A percentile compares a stretch with the other conserved stretches of the same genome.
Conservation (phyloP, 768 basidiomycete genomes). For the Tylopilus felleus region DNA sequence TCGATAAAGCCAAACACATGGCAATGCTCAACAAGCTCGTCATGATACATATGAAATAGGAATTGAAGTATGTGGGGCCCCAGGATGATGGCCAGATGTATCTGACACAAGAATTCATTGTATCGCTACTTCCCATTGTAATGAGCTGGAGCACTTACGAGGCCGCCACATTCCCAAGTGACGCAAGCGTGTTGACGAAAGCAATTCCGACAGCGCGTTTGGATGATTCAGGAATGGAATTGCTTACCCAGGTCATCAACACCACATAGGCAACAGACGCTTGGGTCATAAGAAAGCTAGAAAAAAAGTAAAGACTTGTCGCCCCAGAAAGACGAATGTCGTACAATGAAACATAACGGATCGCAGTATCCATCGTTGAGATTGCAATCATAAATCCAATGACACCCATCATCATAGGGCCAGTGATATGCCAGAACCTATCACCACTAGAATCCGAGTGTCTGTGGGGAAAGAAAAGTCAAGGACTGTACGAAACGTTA, state of each 20-base stretch:
- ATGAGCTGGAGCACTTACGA: conserved; percentile 47
- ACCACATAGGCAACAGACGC: conserved; percentile 67
- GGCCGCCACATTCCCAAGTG: conserved; percentile 78
- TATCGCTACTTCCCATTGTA: background rate
- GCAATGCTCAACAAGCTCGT: conserved; percentile 47
- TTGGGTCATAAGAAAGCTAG: conserved; percentile 73
- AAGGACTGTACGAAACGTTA: background rate
- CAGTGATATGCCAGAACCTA: conserved; percentile 66
- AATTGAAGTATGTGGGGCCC: conserved; percentile 66
- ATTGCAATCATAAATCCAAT: conserved; percentile 64
- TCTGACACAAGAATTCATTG: conserved; percentile 24
- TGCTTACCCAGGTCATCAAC: conserved; percentile 52
- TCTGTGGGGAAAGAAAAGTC: conserved; percentile 28
- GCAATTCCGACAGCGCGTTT: conserved; percentile 86
- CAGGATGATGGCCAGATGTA: conserved; percentile 65
- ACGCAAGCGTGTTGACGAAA: conserved; percentile 72
- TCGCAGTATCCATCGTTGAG: conserved; percentile 55
- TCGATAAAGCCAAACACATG: conserved; percentile 48
- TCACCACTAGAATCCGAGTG: conserved; percentile 72
- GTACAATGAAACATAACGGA: conserved; percentile 64
- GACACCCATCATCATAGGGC: conserved; percentile 53
- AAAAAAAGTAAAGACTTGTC: background rate
- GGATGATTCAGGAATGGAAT: conserved; percentile 67
- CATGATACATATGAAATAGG: conserved; percentile 72
- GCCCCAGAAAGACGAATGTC: conserved; percentile 11